A percentile compares a stretch with the other conserved stretches of the same genome.
These are phyloP conservation scores for Saccharata proteae DNA, from an alignment of 2,329 filamentous ascomycete genomes.

Conservation along the genomic window DNA sequence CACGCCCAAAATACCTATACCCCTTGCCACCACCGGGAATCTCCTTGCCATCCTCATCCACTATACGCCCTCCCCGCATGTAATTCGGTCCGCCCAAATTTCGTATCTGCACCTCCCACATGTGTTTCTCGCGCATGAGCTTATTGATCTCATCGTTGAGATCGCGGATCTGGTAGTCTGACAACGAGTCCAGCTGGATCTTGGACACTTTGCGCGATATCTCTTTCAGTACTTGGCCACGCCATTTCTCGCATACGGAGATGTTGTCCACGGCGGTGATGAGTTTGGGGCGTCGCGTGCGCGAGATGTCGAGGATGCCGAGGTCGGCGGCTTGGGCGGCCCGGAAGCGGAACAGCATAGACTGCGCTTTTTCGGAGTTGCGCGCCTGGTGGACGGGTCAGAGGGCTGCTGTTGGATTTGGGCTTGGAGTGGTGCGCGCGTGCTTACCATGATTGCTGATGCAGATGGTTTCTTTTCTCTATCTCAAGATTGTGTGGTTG, in stretches of 20 bases:
- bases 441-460: not conserved
- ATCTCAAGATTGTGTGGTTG: too few relatives aligned
- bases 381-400: constrained; percentile 54
- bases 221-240: constrained; percentile 92
- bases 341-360: constrained; percentile 99
- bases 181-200: constrained; percentile 85
- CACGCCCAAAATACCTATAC: constrained; percentile 88
- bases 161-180: constrained; percentile 94
- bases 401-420: constrained; percentile 10
- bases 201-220: constrained; percentile 92
- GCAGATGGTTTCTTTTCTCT: too few relatives aligned
- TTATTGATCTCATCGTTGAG: constrained; percentile 99
- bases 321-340: constrained; percentile 93
- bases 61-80: constrained; percentile 53
- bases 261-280: constrained; percentile 81
- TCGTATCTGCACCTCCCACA: constrained; percentile 96
- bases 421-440: constrained; percentile 4
- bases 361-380: constrained; percentile 97
- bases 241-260: constrained; percentile 90
- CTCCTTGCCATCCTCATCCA: constrained; percentile 45
- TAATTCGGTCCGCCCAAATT: constrained; percentile 97
- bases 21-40: constrained; percentile 64
- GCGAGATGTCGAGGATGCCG: constrained; percentile 87
- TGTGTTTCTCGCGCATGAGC: constrained; percentile 96
- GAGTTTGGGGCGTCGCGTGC: constrained; percentile 76